A percentile compares a stretch with the other conserved stretches of the same genome.
These are phyloP conservation scores for Phalaenopsis aphrodite DNA, from an alignment of 106 monocot genomes.

Conservation along the genomic window DNA sequence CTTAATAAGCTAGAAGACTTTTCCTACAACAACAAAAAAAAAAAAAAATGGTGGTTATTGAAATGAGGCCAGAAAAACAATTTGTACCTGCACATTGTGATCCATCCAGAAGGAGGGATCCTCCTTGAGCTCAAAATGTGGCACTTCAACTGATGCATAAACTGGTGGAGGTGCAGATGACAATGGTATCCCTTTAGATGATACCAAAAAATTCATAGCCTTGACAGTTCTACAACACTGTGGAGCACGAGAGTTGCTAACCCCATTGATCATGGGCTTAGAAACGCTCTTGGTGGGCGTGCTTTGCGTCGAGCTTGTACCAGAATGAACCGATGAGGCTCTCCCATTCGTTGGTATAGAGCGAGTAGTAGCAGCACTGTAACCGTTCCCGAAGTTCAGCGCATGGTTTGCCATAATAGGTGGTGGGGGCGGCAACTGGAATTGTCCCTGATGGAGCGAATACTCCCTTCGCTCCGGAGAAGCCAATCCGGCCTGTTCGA, in stretches of 20 bases:
- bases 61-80: background rate
- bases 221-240: slow-evolving; percentile 16
- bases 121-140: slow-evolving; percentile 77
- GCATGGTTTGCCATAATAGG: slow-evolving; percentile 15
- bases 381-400: slow-evolving; percentile 7
- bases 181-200: slow-evolving; percentile 31
- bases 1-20: background rate
- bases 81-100: slow-evolving; percentile 84
- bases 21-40: background rate
- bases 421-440: slow-evolving; percentile 24
- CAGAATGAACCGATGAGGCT: slow-evolving; percentile 55
- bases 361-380: slow-evolving; percentile 52
- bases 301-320: slow-evolving; percentile 65
- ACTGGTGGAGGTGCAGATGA: slow-evolving; percentile 12
- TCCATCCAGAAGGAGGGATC: slow-evolving; percentile 96
- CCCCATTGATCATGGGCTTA: slow-evolving; percentile 31
- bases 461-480: slow-evolving; percentile 10
- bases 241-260: slow-evolving; percentile 36
- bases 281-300: slow-evolving; percentile 79
- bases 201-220: slow-evolving; percentile 18
- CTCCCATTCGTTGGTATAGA: slow-evolving; percentile 29
- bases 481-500: slow-evolving; percentile 17
- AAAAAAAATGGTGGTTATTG: background rate
- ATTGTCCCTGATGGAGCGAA: slow-evolving; percentile 5
- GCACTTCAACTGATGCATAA: slow-evolving; percentile 47